These are phyloP conservation scores for Aureobasidium vineae DNA, from an alignment of 2,329 filamentous ascomycete species.

Conservation along the genomic window DNA sequence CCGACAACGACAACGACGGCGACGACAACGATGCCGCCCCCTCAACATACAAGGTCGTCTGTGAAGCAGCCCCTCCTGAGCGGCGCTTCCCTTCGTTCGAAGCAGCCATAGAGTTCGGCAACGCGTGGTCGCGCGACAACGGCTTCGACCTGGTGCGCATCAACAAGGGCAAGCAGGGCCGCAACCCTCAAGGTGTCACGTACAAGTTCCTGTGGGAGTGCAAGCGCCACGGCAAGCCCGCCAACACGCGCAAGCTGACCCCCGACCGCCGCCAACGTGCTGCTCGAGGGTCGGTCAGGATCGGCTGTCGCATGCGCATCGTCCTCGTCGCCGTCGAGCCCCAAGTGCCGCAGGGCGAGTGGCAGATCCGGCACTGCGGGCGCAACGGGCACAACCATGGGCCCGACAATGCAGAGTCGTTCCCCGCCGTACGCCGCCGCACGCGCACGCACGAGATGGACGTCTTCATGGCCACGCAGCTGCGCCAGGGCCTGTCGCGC, in stretches of 20 bases:
- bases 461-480: conserved; percentile 22
- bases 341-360: conserved; percentile 16
- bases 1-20: not conserved
- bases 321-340: conserved; percentile 21
- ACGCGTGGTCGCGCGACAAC: conserved; percentile 22
- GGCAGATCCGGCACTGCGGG: conserved; percentile 24
- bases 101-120: conserved; percentile 21
- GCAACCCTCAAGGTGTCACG: conserved; percentile 22
- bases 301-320: conserved; percentile 24
- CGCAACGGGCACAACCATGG: conserved; percentile 24
- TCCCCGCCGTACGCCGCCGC: conserved; percentile 18
- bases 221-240: conserved; percentile 24
- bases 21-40: conserved; percentile 1
- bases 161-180: conserved; percentile 26
- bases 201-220: conserved; percentile 26
- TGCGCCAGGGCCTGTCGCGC: conserved; percentile 17
- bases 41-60: conserved; percentile 10
- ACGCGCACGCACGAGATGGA: conserved; percentile 25
- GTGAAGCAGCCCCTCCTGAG: conserved; percentile 19
- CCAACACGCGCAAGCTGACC: conserved; percentile 22
- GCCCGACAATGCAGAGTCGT: conserved; percentile 17
- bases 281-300: conserved; percentile 10
- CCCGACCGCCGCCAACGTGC: conserved; percentile 8
- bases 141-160: conserved; percentile 25
- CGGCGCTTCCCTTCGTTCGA: conserved; percentile 19